phyloP scores from a whole-genome alignment of 257 asterid species.

The Forsythia viridissima region DNA sequence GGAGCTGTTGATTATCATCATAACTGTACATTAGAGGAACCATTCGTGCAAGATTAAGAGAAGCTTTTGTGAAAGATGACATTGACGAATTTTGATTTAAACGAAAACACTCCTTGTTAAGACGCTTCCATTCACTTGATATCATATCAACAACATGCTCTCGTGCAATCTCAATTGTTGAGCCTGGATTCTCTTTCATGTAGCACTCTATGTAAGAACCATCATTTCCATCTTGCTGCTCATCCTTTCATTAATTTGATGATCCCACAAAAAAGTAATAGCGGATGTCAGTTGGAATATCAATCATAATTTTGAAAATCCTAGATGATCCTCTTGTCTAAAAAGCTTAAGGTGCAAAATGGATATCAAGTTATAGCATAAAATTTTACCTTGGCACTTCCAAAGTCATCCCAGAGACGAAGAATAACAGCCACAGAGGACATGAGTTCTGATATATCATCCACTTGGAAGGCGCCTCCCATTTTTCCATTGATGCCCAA shows the following conservation, averaged over 20 bases:
- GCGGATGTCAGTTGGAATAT: not conserved
- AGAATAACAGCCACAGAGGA: slow-evolving; percentile 44
- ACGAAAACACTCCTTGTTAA: slow-evolving; percentile 33
- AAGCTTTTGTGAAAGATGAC: slow-evolving; percentile 28
- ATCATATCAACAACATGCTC: slow-evolving; percentile 30
- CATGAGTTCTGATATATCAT: slow-evolving; percentile 19
- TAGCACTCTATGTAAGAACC: slow-evolving; percentile 45
- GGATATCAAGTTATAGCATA: not conserved
- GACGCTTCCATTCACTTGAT: slow-evolving; percentile 37
- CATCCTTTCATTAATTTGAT: slow-evolving; percentile 33
- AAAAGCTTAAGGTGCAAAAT: not conserved
- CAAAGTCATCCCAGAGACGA: slow-evolving; percentile 45
- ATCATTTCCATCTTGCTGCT: slow-evolving; percentile 44
- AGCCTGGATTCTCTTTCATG: slow-evolving; percentile 33
- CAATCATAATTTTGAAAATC: not conserved
- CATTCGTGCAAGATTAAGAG: slow-evolving; percentile 40
- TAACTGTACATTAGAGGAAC: slow-evolving; percentile 42
- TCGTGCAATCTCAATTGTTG: slow-evolving; percentile 27
- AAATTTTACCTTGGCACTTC: slow-evolving; percentile 37
- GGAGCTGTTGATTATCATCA: slow-evolving; percentile 22
- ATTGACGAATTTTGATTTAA: slow-evolving; percentile 12
- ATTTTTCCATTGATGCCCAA: slow-evolving; percentile 31
- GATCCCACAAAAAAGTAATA: no score
- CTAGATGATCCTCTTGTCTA: not conserved
- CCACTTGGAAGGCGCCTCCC: slow-evolving; percentile 1